Conservation (phyloP, 345 rosid genomes). For the Linum lewisii region DNA sequence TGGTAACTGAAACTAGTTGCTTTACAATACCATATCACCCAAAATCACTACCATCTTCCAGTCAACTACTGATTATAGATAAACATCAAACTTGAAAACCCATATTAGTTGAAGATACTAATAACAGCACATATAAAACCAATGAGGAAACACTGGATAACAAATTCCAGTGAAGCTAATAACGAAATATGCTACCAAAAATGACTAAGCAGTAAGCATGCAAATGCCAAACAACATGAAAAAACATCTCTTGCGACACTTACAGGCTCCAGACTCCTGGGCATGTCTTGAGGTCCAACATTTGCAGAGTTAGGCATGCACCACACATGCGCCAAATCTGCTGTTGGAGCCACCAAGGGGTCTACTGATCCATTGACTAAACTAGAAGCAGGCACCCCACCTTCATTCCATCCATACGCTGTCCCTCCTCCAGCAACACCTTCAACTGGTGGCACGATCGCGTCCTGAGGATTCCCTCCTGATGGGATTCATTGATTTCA, state of each 20-base stretch:
- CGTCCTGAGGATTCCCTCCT: conserved; percentile 36
- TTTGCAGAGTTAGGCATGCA: conserved; percentile 80
- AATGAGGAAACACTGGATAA: too few species aligned
- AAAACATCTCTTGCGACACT: conserved; percentile 12
- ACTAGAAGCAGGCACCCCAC: conserved; percentile 25
- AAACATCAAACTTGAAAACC: too few species aligned
- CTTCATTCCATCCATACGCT: conserved; percentile 87
- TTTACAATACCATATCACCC: background rate
- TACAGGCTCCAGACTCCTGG: conserved; percentile 74
- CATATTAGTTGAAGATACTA: too few species aligned
- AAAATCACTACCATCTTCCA: background rate
- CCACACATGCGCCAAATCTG: conserved; percentile 76
- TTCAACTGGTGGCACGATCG: conserved; percentile 64
- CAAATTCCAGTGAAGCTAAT: background rate
- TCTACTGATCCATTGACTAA: conserved; percentile 41
- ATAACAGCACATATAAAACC: too few species aligned
- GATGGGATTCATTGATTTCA: conserved; percentile 2
- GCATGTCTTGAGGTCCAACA: conserved; percentile 76
- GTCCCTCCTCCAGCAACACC: conserved; percentile 99
- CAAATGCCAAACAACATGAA: conserved; percentile 8
- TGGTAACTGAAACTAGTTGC: background rate
- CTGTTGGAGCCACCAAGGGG: conserved; percentile 54
- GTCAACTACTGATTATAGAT: too few species aligned
- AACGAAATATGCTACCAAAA: background rate
- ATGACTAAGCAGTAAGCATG: background rate